Evolutionary conservation across 305 asterid genomes (phyloP).

Genomic region (Salvia sclarea): DNA sequence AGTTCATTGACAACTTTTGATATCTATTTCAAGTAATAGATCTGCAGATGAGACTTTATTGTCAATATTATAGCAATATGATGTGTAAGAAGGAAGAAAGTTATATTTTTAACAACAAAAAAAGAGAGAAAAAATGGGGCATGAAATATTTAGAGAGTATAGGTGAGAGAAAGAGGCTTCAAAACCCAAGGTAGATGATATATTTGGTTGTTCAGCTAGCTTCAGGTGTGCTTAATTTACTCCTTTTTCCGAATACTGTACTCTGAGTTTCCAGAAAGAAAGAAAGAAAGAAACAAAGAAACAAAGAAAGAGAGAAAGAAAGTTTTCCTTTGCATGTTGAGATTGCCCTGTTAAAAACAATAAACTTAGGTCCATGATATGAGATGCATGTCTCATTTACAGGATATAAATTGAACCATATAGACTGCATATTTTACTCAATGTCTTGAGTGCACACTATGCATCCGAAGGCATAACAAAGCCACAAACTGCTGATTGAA

Average conservation of each 20-base stretch:
- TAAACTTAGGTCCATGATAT: slow-evolving; percentile 7
- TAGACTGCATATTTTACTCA: neutral
- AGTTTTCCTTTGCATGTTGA: neutral
- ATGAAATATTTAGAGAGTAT: slow-evolving; percentile 5
- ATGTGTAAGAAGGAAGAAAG: slow-evolving; percentile 8
- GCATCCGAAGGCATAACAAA: neutral
- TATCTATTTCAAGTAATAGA: slow-evolving; percentile 1
- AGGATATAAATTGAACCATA: neutral
- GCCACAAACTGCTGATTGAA: neutral
- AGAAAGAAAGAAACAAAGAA: neutral
- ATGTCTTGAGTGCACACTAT: neutral
- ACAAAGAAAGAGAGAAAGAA: neutral
- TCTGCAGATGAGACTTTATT: neutral
- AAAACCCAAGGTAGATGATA: neutral
- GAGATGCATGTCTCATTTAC: slow-evolving; percentile 3
- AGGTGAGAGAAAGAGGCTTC: slow-evolving; percentile 15
- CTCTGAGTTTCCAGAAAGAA: neutral
- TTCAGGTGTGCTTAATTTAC: neutral
- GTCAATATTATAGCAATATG: slow-evolving; percentile 24
- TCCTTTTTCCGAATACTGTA: slow-evolving; percentile 2
- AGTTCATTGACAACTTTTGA: neutral
- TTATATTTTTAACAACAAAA: too few relatives aligned
- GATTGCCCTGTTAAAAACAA: slow-evolving; percentile 7
- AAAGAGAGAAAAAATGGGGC: slow-evolving; percentile 21
- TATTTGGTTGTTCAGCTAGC: slow-evolving; percentile 4